Evolutionary conservation across 139 green algal species (phyloP), one percentile per base, ranked within the genome.

Genomic region (Pseudopediastrum boryanum): DNA sequence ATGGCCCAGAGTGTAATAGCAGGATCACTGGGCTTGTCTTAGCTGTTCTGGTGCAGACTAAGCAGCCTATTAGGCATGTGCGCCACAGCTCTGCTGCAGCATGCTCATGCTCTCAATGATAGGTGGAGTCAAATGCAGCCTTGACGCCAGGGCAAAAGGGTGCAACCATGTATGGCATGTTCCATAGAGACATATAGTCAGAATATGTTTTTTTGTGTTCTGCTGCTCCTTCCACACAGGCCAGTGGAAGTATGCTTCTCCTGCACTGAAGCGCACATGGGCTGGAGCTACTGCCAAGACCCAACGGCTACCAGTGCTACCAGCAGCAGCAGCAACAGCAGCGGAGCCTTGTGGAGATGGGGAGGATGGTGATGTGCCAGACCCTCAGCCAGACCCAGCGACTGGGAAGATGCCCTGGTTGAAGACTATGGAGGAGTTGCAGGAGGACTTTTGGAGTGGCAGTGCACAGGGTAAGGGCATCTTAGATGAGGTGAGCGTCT

Each of bases 351-450:
- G 21, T 12, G 7, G 33, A 39, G 61, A 31, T 48, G 61, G 33
- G 12, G 25, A 9, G 4, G 61, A 31, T 48, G 61, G 33, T 41
- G 61, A 36, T 42, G 66, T 42, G 0, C 6, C 46, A 56, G 46
- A 56, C 13, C 46, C 46, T 12, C 13, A 12, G 46, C 16, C 46
- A 56, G 70, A 77, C 44, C 68, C 46, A 9, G 13, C n/a, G 23
- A 75, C 68, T 19, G 70, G 70, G 36, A 77, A 63, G 36, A 50
- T 29, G 16, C 35, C 50, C 33, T 25, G 64, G 50, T 36, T 77
- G 48, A 21, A 43, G 27, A 41, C 25, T 12, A 35, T 36, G 38
- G 33, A 77, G 31, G 33, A 63, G 19, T 4, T 77, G 46, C 25
- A 46, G 12, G 29, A 48, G 25, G 39, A 23, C 0, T 77, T 77